Percentiles rank a stretch among this genome's conserved stretches.
Evolutionary conservation across 2,329 filamentous ascomycete species (phyloP).

Genomic region (Fusarium brevicatenulatum): DNA sequence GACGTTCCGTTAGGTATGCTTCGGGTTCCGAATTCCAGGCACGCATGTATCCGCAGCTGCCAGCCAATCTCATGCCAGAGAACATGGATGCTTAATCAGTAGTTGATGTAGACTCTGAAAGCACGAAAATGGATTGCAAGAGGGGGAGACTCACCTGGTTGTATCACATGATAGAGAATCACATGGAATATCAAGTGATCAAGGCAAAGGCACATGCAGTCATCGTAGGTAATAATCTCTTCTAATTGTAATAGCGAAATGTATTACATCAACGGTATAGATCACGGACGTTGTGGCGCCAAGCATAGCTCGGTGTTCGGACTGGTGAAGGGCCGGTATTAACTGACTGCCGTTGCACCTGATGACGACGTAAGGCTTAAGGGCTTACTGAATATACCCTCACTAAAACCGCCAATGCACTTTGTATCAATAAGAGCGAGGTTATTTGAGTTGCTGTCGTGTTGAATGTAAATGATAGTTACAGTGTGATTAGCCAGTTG

Average conservation of each 20-base stretch:
- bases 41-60: neutral
- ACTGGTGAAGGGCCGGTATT: neutral
- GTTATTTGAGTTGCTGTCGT: rapidly evolving
- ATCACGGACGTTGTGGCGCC: neutral
- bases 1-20: neutral
- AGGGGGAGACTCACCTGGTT: too few relatives aligned
- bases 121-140: too few relatives aligned
- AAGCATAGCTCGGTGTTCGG: neutral
- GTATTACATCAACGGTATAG: rapidly evolving
- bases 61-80: neutral
- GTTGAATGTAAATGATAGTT: neutral
- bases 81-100: rapidly evolving
- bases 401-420: rapidly evolving
- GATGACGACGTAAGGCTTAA: neutral
- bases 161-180: neutral
- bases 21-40: conserved; percentile 15
- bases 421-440: rapidly evolving
- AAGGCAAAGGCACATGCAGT: rapidly evolving
- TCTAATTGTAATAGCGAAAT: rapidly evolving
- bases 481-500: too few relatives aligned
- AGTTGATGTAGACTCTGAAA: neutral
- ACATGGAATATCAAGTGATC: neutral
- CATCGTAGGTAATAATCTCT: rapidly evolving
- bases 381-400: neutral
- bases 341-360: neutral